These are phyloP conservation scores for Colletotrichum sublineola DNA, from an alignment of 2,329 filamentous ascomycete genomes.

Conservation along the genomic window DNA sequence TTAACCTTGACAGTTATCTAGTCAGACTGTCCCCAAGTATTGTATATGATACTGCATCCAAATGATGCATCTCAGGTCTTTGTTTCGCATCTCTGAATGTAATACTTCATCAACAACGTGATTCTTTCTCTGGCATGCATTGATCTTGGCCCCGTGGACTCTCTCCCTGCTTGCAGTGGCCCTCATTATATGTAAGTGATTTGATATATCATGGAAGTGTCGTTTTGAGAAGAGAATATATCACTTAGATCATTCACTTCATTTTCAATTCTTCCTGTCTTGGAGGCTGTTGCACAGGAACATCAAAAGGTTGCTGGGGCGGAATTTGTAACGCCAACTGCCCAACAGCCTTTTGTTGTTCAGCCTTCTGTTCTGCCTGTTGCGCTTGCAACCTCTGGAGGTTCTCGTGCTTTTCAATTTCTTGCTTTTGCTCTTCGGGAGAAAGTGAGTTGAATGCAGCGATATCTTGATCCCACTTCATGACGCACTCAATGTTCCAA, in stretches of 20 bases:
- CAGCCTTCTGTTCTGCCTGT: conserved; percentile 52
- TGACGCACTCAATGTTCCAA: conserved; percentile 75
- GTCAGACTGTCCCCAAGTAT: not conserved
- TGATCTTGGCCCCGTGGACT: not conserved
- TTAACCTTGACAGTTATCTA: not conserved
- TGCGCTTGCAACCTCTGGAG: conserved; percentile 41
- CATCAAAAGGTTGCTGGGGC: conserved; percentile 14
- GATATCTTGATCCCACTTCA: conserved; percentile 74
- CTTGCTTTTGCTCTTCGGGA: conserved; percentile 69
- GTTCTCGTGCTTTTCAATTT: conserved; percentile 55
- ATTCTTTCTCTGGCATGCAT: not conserved
- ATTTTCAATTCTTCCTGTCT: conserved; percentile 25
- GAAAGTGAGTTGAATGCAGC: conserved; percentile 70
- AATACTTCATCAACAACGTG: not conserved
- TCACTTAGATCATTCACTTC: not conserved
- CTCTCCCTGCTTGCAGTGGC: too few species aligned
- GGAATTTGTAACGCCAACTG: conserved; percentile 5
- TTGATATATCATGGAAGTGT: not conserved
- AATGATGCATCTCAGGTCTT: not conserved
- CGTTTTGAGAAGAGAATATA: too few species aligned
- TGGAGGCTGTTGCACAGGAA: not conserved
- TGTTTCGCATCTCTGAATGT: not conserved
- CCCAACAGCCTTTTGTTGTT: conserved; percentile 35
- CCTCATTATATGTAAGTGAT: not conserved
- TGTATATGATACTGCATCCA: too few species aligned